Evolutionary conservation across 495 filamentous ascomycete species (phyloP).

Genomic region (Talaromyces thailandensis): DNA sequence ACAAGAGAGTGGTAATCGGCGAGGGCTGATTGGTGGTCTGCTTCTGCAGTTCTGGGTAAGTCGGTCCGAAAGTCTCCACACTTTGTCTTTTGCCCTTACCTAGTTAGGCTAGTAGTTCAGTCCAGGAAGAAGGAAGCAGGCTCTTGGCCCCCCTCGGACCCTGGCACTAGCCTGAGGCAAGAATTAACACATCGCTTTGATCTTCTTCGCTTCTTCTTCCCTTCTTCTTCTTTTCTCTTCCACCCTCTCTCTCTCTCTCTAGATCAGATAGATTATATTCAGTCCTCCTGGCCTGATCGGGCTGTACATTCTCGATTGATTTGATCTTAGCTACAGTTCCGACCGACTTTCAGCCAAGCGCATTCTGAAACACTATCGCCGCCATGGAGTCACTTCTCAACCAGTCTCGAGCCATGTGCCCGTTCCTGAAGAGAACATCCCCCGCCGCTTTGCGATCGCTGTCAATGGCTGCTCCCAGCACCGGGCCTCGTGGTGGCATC

Average conservation of each 20-base stretch:
- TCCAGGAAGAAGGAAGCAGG: too few species aligned
- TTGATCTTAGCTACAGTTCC: neutral
- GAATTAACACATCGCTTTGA: neutral
- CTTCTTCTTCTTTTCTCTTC: neutral
- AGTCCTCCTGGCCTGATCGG: neutral
- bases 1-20: neutral
- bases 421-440: slow-evolving; percentile 91
- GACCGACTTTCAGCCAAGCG: neutral
- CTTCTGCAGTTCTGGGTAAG: neutral
- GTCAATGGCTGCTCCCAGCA: slow-evolving; percentile 63
- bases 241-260: neutral
- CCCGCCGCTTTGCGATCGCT: slow-evolving; percentile 82
- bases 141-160: neutral
- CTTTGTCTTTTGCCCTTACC: neutral
- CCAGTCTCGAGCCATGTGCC: slow-evolving; percentile 91
- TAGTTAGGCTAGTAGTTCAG: too few species aligned
- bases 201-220: neutral
- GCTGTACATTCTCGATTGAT: neutral
- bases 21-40: neutral
- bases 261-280: neutral
- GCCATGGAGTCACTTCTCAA: slow-evolving; percentile 87
- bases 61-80: neutral
- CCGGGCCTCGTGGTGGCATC: slow-evolving; percentile 73
- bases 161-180: neutral
- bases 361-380: neutral